These are phyloP conservation scores for Stevia rebaudiana DNA, from an alignment of 140 eudicot species.

Conservation along the genomic window DNA sequence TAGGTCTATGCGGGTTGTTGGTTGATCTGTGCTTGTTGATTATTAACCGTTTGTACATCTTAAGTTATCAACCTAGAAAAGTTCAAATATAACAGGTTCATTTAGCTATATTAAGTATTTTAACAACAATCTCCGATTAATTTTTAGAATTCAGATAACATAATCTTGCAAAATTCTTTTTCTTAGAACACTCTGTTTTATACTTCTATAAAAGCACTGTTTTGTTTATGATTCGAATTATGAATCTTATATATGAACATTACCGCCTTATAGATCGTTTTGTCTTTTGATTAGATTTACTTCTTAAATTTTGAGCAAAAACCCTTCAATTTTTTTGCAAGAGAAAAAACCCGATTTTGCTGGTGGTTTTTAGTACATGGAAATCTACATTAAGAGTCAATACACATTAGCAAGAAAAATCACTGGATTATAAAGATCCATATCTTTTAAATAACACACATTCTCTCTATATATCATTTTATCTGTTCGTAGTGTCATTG, in stretches of 20 bases:
- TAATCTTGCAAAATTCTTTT: background rate
- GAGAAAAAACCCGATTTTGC: slow-evolving; percentile 7
- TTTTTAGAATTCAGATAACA: background rate
- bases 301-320: slow-evolving; percentile 4
- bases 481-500: background rate
- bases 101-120: background rate
- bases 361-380: slow-evolving; percentile 1
- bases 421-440: background rate
- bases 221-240: background rate
- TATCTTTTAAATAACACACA: background rate
- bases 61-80: background rate
- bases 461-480: background rate
- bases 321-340: background rate
- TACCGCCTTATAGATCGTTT: background rate
- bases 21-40: background rate
- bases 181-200: background rate
- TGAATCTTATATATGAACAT: background rate
- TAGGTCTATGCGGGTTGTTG: background rate
- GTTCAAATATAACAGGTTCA: background rate
- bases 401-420: background rate
- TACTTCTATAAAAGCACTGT: background rate
- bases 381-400: background rate
- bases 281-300: background rate
- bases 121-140: background rate
- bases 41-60: background rate